Base-by-base conservation (phyloP, 768 basidiomycete species). In the Hericium rajendrae region DNA sequence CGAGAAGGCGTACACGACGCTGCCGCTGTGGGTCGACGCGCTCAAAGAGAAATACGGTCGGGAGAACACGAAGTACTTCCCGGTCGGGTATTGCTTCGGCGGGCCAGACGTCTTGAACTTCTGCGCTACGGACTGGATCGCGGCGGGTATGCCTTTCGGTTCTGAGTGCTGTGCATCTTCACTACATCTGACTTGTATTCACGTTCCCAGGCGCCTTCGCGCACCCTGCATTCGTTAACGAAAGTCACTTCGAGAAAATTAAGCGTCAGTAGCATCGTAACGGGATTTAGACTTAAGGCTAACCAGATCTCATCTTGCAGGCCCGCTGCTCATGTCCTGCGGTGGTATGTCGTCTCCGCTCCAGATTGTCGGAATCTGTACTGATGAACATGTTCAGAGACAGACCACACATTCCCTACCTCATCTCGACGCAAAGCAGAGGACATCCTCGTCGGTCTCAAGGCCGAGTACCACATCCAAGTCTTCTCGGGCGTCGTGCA, bases 401-500 rank as follows among this genome's bases (percentile, higher is more conserved):
- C 61, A n/a, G 84, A 85, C 64, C 59, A 62, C 1, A 75, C 81
- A 0, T 85, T 85, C 72, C 73, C 80, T 1, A 22, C 71, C 0
- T 72, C 74, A n/a, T 74, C 75, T 0, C 80, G 84, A 37, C 78
- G 77, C 24, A 71, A 75, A 1, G 79, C 78, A 0, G 84, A 84
- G 58, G 80, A 82, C 51, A 77, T 83, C 9, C 67, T 86, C 15
- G 71, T 75, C 8, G 76, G 76, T 55, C 70, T 65, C 22, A 80
- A 80, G 55, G 75, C 76, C 0, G 71, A 69, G 0, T 85, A 84
- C 64, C 77, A 81, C 59, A 71, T 83, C 59, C 83, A 84, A 50
- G 63, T 81, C 15, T 85, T 85, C 65, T 77, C 79, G 4, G 70
- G 72, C 0, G 70, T 76, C 11, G 59, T 62, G 8, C 74, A 76